phyloP scores from a whole-genome alignment of 495 filamentous ascomycete genomes.

The Aspergillus nidulans region DNA sequence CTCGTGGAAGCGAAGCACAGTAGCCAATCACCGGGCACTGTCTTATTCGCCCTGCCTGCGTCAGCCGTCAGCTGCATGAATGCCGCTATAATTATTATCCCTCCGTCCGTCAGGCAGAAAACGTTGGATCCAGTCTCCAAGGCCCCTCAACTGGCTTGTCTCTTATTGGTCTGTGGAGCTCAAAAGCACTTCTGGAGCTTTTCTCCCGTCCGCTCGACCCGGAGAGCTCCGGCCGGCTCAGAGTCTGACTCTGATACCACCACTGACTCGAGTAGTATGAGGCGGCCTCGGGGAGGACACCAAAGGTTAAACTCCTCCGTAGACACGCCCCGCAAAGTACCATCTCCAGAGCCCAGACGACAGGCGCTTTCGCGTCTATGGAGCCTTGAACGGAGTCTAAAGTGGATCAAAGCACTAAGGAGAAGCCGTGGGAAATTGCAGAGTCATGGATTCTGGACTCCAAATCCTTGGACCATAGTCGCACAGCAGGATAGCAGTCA shows the following conservation, averaged over 20 bases:
- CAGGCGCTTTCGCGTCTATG: neutral
- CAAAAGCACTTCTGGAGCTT: neutral
- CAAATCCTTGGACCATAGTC: conserved; percentile 12
- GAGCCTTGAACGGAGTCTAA: neutral
- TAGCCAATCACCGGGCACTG: conserved; percentile 8
- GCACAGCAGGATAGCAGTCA: neutral
- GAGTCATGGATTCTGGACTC: conserved; percentile 4
- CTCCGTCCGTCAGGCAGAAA: neutral
- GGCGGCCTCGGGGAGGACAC: neutral
- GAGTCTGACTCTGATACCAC: no score
- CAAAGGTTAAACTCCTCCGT: neutral
- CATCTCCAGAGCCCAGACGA: neutral
- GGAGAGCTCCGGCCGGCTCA: neutral
- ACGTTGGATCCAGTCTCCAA: neutral
- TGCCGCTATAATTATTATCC: neutral
- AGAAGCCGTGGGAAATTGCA: conserved; percentile 10
- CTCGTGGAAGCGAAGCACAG: conserved; percentile 19
- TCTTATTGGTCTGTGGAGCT: neutral
- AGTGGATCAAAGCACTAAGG: neutral
- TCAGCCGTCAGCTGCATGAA: conserved; percentile 5
- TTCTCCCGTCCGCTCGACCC: neutral
- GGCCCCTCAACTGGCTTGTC: neutral
- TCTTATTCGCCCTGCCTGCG: neutral
- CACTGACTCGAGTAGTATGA: neutral
- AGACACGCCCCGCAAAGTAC: conserved; percentile 1